phyloP scores from a whole-genome alignment of 768 basidiomycete species.

The Mrakia hoshinonis region DNA sequence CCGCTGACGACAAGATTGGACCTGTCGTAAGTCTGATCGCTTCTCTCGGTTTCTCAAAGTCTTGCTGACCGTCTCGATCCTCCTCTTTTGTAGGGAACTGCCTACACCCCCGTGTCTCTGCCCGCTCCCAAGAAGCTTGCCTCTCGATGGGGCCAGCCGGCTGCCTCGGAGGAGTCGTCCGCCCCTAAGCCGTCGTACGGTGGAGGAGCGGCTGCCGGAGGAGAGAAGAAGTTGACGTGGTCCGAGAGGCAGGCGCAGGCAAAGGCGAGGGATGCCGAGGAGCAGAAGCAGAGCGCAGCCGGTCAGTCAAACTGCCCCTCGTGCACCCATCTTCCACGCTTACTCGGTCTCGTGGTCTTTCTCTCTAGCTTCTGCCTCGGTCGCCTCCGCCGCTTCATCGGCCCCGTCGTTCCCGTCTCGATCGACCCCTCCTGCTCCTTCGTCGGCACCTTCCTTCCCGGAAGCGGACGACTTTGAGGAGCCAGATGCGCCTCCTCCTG shows the following conservation, averaged over 20 bases:
- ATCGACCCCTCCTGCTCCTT: conserved; percentile 6
- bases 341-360: background rate
- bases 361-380: background rate
- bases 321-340: background rate
- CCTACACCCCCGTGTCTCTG: conserved; percentile 79
- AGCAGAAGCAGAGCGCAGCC: conserved; percentile 55
- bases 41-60: background rate
- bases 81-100: conserved; percentile 50
- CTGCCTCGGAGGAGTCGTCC: conserved; percentile 22
- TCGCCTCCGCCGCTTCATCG: background rate
- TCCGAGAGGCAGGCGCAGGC: conserved; percentile 83
- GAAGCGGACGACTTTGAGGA: conserved; percentile 15
- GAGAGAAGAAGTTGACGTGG: conserved; percentile 80
- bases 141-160: conserved; percentile 48
- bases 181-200: conserved; percentile 34
- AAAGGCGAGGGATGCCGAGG: conserved; percentile 75
- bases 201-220: conserved; percentile 38
- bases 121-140: conserved; percentile 76
- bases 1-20: conserved; percentile 70
- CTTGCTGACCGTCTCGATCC: background rate
- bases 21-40: conserved; percentile 50
- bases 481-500: conserved; percentile 1
- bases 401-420: background rate
- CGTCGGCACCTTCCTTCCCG: background rate
- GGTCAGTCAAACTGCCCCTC: background rate